Evolutionary conservation across 192 early-diverging fungal species (phyloP), one percentile per base, ranked within the genome.

Genomic region (Mortierella alpina): DNA sequence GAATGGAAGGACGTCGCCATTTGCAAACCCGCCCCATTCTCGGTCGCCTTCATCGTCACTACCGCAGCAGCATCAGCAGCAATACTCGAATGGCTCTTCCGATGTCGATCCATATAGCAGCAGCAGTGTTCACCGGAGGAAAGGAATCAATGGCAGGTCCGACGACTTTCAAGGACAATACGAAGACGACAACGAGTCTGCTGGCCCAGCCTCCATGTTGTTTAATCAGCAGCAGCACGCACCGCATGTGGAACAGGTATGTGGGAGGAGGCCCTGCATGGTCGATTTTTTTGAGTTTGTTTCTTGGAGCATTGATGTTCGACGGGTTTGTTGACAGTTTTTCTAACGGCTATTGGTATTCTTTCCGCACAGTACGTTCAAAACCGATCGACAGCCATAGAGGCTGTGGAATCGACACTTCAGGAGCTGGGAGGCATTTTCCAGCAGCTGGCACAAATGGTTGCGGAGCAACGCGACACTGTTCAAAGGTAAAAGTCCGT

Each of bases 341-440:
- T 15, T 12, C 50, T 51, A 51, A 51, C 50, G 11, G 1, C 13
- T 2, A 2, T 15, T 51, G 11, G 7, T 47, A 3, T 41, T 41
- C 20, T 51, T 18, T 15, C 41, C 7, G 60, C 41, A 45, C 83
- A 95, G 86, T 90, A 91, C 59, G 86, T 98, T 52, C 94, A 98
- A 70, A 91, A 89, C 58, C 90, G 98, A 48, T 90, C 93, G 1
- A 92, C 93, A 15, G 96, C 97, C 0, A 99, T 99, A 68, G 94
- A 95, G 73, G 94, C 94, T 6, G 98, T 99, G 62, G 97, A 99
- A 73, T 92, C 92, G 12, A 99, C 98, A 6, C 97, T 99, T 67
- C 93, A 97, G 0, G 98, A 99, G 77, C 90, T 99, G 15, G 95
- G 95, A 18, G 93, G 94, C 60, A 95, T 97, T 49, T 97, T 96